phyloP scores from a whole-genome alignment of 2,329 filamentous ascomycete genomes.

The Ilyonectria robusta region DNA sequence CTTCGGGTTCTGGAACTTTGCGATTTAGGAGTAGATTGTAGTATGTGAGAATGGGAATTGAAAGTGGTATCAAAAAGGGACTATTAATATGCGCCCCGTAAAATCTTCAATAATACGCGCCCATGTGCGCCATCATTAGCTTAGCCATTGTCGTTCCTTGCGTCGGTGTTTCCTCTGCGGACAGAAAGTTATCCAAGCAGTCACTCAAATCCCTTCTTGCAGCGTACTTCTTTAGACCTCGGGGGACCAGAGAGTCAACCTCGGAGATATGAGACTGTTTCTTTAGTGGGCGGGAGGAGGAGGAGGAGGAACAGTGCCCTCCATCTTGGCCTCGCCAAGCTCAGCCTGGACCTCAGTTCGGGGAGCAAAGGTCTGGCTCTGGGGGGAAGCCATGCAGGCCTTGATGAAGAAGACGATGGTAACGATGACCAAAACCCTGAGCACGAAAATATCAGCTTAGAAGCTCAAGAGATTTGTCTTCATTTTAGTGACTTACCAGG shows the following conservation, averaged over 20 bases:
- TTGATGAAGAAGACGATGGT: conserved; percentile 57
- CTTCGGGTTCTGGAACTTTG: neutral
- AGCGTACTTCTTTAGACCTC: neutral
- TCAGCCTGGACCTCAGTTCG: conserved; percentile 29
- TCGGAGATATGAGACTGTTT: neutral
- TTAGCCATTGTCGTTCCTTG: neutral
- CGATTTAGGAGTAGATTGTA: neutral
- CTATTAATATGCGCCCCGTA: conserved; percentile 4
- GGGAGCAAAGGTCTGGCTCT: conserved; percentile 30
- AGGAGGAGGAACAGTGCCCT: conserved; percentile 10
- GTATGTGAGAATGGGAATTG: conserved; percentile 6
- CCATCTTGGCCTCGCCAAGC: conserved; percentile 33
- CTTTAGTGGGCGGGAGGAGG: conserved; percentile 1
- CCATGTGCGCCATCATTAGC: neutral
- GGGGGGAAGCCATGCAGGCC: conserved; percentile 46
- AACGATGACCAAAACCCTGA: conserved; percentile 57
- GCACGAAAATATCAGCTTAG: neutral
- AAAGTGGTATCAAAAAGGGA: conserved; percentile 22
- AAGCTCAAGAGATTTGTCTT: neutral
- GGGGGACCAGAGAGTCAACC: too few species aligned
- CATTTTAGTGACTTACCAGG: conserved; percentile 51
- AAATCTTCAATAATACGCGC: conserved; percentile 1
- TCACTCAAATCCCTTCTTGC: neutral
- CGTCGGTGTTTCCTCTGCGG: neutral
- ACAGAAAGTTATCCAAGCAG: neutral